phyloP scores from a whole-genome alignment of 139 green algal species.

The Pleodorina starrii region DNA sequence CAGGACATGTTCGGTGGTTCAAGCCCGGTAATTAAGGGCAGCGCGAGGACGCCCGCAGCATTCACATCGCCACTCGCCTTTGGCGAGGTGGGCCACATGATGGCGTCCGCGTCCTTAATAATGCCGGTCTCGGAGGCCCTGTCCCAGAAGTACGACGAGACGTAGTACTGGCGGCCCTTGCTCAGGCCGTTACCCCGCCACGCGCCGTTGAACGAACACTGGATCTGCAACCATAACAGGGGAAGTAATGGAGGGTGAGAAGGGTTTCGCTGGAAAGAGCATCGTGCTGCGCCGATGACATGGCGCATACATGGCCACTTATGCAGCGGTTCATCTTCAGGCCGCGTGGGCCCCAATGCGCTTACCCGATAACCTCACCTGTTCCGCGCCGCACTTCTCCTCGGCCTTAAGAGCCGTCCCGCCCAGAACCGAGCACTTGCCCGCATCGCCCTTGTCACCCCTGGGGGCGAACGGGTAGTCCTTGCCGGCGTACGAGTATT shows the following conservation, averaged over 20 bases:
- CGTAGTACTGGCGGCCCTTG: slow-evolving; percentile 80
- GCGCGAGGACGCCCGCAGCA: neutral
- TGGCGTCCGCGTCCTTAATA: slow-evolving; percentile 61
- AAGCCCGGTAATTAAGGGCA: no score
- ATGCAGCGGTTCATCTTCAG: no score
- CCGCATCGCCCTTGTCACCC: neutral
- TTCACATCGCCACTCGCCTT: slow-evolving; percentile 44
- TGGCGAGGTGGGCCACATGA: slow-evolving; percentile 56
- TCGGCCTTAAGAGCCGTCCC: slow-evolving; percentile 55
- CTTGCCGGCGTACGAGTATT: slow-evolving; percentile 65
- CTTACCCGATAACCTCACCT: slow-evolving; percentile 21
- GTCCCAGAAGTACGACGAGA: slow-evolving; percentile 99
- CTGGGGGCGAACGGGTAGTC: slow-evolving; percentile 19
- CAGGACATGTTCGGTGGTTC: no score
- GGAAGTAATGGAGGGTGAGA: no score
- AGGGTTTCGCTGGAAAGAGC: no score
- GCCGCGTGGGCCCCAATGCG: no score
- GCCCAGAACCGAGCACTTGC: slow-evolving; percentile 49
- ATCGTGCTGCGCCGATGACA: no score
- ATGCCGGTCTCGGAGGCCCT: slow-evolving; percentile 71
- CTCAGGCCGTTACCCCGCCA: slow-evolving; percentile 83
- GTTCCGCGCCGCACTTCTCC: slow-evolving; percentile 56
- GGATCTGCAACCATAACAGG: slow-evolving; percentile 67
- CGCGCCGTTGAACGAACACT: slow-evolving; percentile 95
- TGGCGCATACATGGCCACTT: no score